Percentiles rank a stretch among this genome's conserved stretches.
These are phyloP conservation scores for Aureobasidium sp. DNA, from an alignment of 2,329 filamentous ascomycete genomes.

Conservation along the genomic window DNA sequence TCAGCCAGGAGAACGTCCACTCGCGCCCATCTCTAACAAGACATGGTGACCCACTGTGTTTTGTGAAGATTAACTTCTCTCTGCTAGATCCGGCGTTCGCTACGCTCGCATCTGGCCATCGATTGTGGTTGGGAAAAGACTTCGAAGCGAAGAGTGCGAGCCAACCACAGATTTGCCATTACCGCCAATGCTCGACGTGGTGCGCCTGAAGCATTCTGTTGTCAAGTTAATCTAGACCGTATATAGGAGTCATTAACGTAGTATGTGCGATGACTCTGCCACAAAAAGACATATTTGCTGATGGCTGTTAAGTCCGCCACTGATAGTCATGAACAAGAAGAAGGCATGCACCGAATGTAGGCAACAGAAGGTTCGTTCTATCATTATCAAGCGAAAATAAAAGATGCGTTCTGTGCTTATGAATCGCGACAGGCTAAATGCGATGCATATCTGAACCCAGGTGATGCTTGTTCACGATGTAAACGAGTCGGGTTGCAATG, in stretches of 20 bases:
- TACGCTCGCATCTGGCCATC: neutral
- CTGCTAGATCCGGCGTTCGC: neutral
- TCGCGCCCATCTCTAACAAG: neutral
- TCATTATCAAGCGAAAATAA: neutral
- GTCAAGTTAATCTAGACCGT: neutral
- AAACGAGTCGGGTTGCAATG: neutral
- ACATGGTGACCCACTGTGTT: conserved; percentile 1
- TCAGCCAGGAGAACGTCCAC: neutral
- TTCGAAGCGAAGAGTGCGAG: neutral
- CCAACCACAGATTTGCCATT: neutral
- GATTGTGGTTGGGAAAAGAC: neutral
- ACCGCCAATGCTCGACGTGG: neutral
- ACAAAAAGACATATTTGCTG: neutral
- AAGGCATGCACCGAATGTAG: conserved; percentile 8
- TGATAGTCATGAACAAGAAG: neutral
- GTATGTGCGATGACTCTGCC: neutral
- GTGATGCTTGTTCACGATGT: neutral
- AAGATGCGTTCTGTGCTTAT: neutral
- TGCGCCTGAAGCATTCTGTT: neutral
- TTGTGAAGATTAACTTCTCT: neutral
- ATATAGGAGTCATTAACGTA: neutral
- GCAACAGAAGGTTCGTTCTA: conserved; percentile 4
- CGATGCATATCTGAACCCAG: neutral
- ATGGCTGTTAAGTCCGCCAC: neutral
- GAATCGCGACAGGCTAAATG: neutral